These are phyloP conservation scores for Schizonepeta tenuifolia DNA, from an alignment of 257 asterid genomes.

Conservation along the genomic window DNA sequence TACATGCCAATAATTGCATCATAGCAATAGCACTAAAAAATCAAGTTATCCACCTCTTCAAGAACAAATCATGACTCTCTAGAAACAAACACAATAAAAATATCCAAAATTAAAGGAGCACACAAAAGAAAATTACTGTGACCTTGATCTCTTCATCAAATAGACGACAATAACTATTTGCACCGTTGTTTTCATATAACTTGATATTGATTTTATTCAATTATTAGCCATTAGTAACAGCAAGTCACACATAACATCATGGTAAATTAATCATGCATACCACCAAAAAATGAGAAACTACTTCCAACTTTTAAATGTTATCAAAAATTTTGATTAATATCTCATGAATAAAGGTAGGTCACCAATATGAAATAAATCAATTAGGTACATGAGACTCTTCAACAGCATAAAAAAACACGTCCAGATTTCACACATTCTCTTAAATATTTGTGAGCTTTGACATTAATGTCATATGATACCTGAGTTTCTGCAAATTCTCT, in stretches of 20 bases:
- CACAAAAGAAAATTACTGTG: background rate
- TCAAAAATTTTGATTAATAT: background rate
- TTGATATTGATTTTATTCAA: constrained; percentile 9
- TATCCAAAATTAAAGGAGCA: background rate
- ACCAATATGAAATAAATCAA: background rate
- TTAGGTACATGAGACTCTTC: background rate
- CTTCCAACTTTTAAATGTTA: background rate
- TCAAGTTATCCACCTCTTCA: constrained; percentile 17
- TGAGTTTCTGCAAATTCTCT: background rate
- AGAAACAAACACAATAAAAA: constrained; percentile 3
- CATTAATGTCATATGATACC: background rate
- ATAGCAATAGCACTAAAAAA: background rate
- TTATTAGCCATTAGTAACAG: background rate
- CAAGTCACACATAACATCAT: constrained; percentile 7
- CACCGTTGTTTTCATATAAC: background rate
- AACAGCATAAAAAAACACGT: background rate
- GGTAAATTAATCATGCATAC: background rate
- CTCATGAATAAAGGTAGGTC: background rate
- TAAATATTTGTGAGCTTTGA: background rate
- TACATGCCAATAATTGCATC: background rate
- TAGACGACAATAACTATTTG: background rate
- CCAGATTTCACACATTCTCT: background rate
- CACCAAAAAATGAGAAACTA: background rate
- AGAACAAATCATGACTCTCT: background rate
- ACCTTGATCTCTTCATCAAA: constrained; percentile 7